Conservation (phyloP, 192 early-diverging fungal genomes). For the Thamnidium elegans region DNA sequence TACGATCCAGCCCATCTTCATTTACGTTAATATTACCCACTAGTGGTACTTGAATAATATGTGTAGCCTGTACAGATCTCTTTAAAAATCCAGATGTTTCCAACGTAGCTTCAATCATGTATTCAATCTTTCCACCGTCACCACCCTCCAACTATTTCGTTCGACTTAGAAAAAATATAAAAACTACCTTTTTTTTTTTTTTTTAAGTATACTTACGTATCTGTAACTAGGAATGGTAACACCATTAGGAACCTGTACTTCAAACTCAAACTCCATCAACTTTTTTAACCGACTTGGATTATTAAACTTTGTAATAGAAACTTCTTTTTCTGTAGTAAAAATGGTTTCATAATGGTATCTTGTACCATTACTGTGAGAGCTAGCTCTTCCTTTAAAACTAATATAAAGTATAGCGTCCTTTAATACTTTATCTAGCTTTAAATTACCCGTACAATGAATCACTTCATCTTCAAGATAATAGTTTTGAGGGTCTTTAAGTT, state of each 20-base stretch:
- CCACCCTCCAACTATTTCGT: neutral
- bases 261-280: neutral
- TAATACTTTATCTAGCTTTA: neutral
- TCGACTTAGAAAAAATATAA: no score
- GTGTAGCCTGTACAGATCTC: neutral
- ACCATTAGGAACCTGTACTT: neutral
- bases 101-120: conserved; percentile 5
- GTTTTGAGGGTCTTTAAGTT: conserved; percentile 3
- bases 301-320: neutral
- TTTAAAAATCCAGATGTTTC: neutral
- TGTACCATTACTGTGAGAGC: neutral
- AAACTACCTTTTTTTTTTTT: no score
- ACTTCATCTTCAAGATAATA: conserved; percentile 13
- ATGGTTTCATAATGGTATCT: neutral
- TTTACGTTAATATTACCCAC: neutral
- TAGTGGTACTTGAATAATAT: neutral
- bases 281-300: neutral
- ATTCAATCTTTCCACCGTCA: conserved; percentile 9
- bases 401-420: neutral
- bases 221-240: neutral
- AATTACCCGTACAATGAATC: neutral
- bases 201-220: conserved; percentile 6
- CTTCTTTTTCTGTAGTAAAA: neutral
- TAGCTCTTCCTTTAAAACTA: conserved; percentile 4
- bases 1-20: neutral